Base-by-base conservation (phyloP, 169 alveolate species). In the Theileria annulata region DNA sequence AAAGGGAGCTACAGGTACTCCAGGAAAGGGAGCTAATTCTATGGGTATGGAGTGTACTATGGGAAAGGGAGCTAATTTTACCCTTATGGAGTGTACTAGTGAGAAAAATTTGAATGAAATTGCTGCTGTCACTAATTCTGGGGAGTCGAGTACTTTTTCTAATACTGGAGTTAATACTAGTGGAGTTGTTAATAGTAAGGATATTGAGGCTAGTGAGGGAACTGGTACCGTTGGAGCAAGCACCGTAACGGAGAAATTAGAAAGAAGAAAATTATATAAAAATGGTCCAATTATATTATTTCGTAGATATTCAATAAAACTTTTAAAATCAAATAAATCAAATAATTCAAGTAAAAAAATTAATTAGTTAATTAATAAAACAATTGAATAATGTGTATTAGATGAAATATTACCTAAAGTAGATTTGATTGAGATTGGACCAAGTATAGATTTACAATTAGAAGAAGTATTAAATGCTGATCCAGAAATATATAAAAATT, bases 371-470 rank as follows among this genome's bases (percentile, higher is more conserved):
- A 42, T 3, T 42, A 42, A 12, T 42, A 42, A 1, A 3, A 42
- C 6, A 42, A 42, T 3, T 3, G 35, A 10, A 8, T 59, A 28
- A 58, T 25, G 8, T n/a, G n/a, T n/a, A n/a, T n/a, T 35, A 35
- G 47, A 5, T 35, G 47, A 10, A 42, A 17, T 3, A 8, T 3
- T 81, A 6, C 90, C 90, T 23, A 35, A 30, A 3, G 90, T 83
- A 17, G 59, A 56, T n/a, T 54, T 83, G 47, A 71, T 15, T 37
- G 90, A 83, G 51, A 75, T 83, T 10, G 90, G 90, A 3, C 90
- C 90, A 1, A 58, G n/a, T 3, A 48, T 83, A 12, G 90, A 83
- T 70, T 47, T 83, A 12, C 77, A 67, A 47, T 23, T 83, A 23
- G 51, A 64, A 60, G 90, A 77, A 12, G 79, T 69, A 19, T 25